These are phyloP conservation scores for Blastocystis sp. DNA, from an alignment of 352 stramenopile species.

Conservation along the genomic window DNA sequence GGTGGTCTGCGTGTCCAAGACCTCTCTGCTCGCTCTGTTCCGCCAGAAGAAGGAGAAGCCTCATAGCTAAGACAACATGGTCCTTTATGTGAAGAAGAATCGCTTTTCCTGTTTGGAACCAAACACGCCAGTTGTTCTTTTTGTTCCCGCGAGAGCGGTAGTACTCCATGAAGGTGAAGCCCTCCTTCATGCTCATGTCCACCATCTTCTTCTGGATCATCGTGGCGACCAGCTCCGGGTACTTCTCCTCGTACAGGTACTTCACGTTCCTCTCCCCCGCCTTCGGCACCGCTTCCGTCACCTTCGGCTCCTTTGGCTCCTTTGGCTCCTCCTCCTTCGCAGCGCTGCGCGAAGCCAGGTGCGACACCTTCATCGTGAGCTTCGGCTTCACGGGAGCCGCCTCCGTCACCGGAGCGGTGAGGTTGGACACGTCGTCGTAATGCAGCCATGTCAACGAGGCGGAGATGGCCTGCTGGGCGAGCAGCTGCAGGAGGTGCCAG, in stretches of 20 bases:
- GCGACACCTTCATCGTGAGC: neutral
- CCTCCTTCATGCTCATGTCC: neutral
- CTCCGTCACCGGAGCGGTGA: neutral
- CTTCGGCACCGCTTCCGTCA: neutral
- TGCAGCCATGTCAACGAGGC: neutral
- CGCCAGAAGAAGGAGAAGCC: constrained; percentile 99
- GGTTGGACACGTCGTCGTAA: neutral
- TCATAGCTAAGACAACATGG: constrained; percentile 81
- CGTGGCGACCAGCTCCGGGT: constrained; percentile 13
- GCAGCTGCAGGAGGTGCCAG: neutral
- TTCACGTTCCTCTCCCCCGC: neutral
- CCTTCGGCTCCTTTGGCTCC: neutral
- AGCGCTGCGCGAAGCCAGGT: neutral
- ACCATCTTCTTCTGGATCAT: constrained; percentile 40
- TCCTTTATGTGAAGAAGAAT: constrained; percentile 47
- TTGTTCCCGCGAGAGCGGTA: constrained; percentile 4
- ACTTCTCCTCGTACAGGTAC: constrained; percentile 32
- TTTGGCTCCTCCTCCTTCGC: neutral
- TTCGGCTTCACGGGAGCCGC: neutral
- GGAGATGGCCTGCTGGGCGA: neutral
- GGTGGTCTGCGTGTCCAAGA: constrained; percentile 75
- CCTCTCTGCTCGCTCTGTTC: constrained; percentile 93
- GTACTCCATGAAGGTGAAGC: constrained; percentile 37
- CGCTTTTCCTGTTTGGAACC: constrained; percentile 8
- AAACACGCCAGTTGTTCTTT: constrained; percentile 20